These are phyloP conservation scores for Pseudoturritis turrita DNA, from an alignment of 345 rosid species.

Conservation along the genomic window DNA sequence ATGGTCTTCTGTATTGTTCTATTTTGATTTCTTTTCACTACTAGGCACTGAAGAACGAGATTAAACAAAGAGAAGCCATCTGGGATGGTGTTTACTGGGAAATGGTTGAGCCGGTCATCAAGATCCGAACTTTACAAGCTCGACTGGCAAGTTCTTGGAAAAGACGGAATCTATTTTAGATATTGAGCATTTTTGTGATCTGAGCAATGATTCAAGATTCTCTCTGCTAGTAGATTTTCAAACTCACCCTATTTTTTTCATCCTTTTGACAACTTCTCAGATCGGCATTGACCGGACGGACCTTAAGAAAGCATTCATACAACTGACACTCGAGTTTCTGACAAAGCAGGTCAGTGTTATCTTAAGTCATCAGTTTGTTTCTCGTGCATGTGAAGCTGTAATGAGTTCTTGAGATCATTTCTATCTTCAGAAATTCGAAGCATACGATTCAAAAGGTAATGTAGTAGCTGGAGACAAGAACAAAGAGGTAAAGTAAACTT, in stretches of 20 bases:
- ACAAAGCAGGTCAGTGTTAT: conserved; percentile 67
- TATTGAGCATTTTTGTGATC: background rate
- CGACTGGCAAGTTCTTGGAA: conserved; percentile 60
- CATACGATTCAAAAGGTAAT: conserved; percentile 74
- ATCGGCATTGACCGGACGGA: conserved; percentile 79
- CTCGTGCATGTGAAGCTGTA: background rate
- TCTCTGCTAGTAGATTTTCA: background rate
- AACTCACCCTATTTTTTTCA: background rate
- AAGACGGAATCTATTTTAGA: background rate
- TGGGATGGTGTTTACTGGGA: conserved; percentile 85
- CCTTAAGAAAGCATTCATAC: conserved; percentile 64
- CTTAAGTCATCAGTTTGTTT: conserved; percentile 1
- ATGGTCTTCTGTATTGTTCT: background rate
- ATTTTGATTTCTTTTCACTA: conserved; percentile 9
- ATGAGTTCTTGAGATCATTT: conserved; percentile 9
- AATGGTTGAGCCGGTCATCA: conserved; percentile 78
- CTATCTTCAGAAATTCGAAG: conserved; percentile 81
- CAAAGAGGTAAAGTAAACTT: conserved; percentile 57
- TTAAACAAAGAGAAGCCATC: conserved; percentile 70
- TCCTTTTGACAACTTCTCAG: conserved; percentile 38
- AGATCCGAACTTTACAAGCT: conserved; percentile 84
- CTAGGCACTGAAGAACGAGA: conserved; percentile 86
- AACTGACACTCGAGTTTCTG: conserved; percentile 80
- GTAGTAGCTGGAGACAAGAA: conserved; percentile 74
- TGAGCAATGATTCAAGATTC: background rate